A percentile compares a stretch with the other conserved stretches of the same genome.
Conservation (phyloP, 1,284 basidiomycete genomes). For the Anthracocystis setariae region DNA sequence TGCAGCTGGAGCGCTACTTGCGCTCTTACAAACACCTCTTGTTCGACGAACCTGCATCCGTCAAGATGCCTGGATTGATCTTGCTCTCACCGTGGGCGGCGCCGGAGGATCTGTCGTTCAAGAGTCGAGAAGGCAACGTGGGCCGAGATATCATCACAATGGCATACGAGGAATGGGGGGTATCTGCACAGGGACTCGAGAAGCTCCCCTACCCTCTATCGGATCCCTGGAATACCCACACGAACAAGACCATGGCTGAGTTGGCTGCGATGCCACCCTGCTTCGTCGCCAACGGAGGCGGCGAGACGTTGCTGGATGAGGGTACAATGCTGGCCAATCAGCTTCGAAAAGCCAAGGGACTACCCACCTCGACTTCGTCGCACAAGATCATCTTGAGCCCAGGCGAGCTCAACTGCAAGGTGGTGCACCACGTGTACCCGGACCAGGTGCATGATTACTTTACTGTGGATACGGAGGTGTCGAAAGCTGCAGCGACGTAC, state of each 20-base stretch:
- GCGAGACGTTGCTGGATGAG: conserved; percentile 48
- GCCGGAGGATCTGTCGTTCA: conserved; percentile 40
- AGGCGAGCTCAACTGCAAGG: conserved; percentile 41
- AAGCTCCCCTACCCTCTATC: conserved; percentile 30
- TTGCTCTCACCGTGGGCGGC: conserved; percentile 57
- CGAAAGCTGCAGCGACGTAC: conserved; percentile 39
- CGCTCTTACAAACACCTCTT: conserved; percentile 53
- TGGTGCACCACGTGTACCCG: conserved; percentile 28
- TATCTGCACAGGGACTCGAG: conserved; percentile 32
- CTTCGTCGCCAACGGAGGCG: conserved; percentile 47
- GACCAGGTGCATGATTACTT: conserved; percentile 53
- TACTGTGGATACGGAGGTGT: conserved; percentile 47
- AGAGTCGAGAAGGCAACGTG: conserved; percentile 45
- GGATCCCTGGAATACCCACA: conserved; percentile 47
- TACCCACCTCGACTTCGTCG: conserved; percentile 40
- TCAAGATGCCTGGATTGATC: conserved; percentile 48
- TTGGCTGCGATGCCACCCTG: conserved; percentile 34
- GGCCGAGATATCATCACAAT: conserved; percentile 52
- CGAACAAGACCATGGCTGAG: conserved; percentile 38
- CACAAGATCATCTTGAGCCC: conserved; percentile 37
- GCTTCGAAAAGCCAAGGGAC: conserved; percentile 50
- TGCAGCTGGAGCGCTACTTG: conserved; percentile 61
- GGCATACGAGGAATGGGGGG: conserved; percentile 57
- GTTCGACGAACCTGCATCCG: conserved; percentile 17
- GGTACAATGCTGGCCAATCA: conserved; percentile 44